Percentiles rank a stretch among this genome's conserved stretches.
Evolutionary conservation across 2,329 filamentous ascomycete genomes (phyloP).

Genomic region (Alternaria viburni): DNA sequence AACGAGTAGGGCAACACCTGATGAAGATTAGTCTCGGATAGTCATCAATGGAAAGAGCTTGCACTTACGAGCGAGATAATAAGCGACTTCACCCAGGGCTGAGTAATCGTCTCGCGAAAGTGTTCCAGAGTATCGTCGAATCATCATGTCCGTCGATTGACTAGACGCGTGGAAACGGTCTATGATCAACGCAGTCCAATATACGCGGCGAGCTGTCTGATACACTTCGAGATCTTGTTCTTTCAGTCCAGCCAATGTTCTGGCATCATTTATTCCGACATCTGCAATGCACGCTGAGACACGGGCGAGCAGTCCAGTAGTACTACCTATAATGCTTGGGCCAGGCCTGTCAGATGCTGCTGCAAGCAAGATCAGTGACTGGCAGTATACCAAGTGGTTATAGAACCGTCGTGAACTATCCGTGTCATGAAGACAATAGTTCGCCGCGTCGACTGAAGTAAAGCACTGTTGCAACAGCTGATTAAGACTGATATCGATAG

Average conservation of each 20-base stretch:
- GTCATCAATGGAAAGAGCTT: not conserved
- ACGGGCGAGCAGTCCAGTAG: conserved; percentile 40
- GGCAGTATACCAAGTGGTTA: conserved; percentile 44
- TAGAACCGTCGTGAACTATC: conserved; percentile 39
- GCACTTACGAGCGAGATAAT: conserved; percentile 46
- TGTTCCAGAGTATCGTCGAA: conserved; percentile 39
- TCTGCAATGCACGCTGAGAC: conserved; percentile 40
- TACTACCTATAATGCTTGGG: conserved; percentile 31
- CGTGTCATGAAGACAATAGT: conserved; percentile 33
- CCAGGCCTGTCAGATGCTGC: conserved; percentile 44
- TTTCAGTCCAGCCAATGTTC: conserved; percentile 29
- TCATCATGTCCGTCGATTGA: conserved; percentile 39
- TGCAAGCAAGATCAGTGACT: conserved; percentile 39
- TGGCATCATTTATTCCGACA: conserved; percentile 40
- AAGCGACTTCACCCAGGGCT: conserved; percentile 42
- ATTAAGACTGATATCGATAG: conserved; percentile 30
- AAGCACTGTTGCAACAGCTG: conserved; percentile 39
- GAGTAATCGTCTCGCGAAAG: conserved; percentile 41
- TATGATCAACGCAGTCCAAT: conserved; percentile 47
- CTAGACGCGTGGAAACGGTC: conserved; percentile 47
- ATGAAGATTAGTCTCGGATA: conserved; percentile 1
- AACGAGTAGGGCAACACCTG: conserved; percentile 42
- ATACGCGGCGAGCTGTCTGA: conserved; percentile 41
- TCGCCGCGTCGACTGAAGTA: conserved; percentile 38
- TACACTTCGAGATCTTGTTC: conserved; percentile 41